Evolutionary conservation across 192 early-diverging fungal species (phyloP).

Genomic region (Backusella liffmaniae): DNA sequence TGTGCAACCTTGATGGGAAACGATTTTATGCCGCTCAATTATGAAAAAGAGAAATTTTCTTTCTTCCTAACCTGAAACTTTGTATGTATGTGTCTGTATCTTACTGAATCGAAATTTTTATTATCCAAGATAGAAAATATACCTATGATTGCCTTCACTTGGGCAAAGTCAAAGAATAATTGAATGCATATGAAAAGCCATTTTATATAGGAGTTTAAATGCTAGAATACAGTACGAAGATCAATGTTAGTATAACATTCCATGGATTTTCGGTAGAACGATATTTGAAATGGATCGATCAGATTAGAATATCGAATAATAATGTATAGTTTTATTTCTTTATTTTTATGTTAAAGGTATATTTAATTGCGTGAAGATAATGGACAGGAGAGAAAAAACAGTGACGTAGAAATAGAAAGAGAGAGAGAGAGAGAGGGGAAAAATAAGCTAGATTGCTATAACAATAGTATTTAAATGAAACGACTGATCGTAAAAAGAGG

Average conservation of each 20-base stretch:
- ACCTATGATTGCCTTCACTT: neutral
- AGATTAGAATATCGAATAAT: neutral
- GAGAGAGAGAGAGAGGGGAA: neutral
- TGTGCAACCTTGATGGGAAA: neutral
- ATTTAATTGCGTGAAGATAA: neutral
- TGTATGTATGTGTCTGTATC: neutral
- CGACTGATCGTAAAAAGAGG: neutral
- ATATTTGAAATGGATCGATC: neutral
- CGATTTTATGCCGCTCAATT: neutral
- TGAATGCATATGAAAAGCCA: neutral
- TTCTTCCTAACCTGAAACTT: neutral
- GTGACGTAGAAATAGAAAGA: neutral
- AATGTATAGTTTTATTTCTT: neutral
- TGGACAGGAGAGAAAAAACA: neutral
- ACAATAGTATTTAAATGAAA: neutral
- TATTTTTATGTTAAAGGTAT: neutral
- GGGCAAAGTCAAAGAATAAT: neutral
- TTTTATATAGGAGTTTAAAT: conserved; percentile 5
- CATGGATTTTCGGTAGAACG: neutral
- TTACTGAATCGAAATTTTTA: neutral
- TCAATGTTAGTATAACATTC: neutral
- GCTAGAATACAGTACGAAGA: neutral
- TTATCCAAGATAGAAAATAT: neutral
- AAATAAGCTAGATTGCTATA: neutral
- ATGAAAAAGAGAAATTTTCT: neutral